Percentiles rank a stretch among this genome's conserved stretches.
Evolutionary conservation across 2,329 filamentous ascomycete genomes (phyloP).

Genomic region (Aspergillus sp.): DNA sequence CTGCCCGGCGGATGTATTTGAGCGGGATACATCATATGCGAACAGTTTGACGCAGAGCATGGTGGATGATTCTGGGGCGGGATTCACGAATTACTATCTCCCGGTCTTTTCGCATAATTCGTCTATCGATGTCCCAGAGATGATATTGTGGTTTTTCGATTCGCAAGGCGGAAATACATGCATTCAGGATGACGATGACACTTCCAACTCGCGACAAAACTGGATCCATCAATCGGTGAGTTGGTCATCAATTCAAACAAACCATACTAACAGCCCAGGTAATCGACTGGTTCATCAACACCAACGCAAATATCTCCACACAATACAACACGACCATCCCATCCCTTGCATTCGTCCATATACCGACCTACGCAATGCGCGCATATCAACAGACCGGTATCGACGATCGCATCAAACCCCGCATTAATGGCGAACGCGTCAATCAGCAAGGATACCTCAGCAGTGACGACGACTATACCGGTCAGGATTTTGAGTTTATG

Average conservation of each 20-base stretch:
- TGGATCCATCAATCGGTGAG: constrained; percentile 41
- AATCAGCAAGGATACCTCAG: constrained; percentile 17
- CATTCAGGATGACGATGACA: background rate
- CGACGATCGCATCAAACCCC: constrained; percentile 38
- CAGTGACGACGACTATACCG: constrained; percentile 25
- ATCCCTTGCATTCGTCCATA: constrained; percentile 53
- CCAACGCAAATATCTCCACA: constrained; percentile 22
- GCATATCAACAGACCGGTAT: constrained; percentile 42
- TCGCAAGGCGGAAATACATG: constrained; percentile 50
- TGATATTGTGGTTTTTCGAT: constrained; percentile 70
- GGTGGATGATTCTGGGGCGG: constrained; percentile 33
- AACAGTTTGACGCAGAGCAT: constrained; percentile 41
- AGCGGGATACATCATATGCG: constrained; percentile 32
- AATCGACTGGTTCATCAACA: constrained; percentile 42
- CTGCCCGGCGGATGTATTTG: constrained; percentile 41
- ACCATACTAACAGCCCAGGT: constrained; percentile 11
- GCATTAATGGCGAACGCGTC: constrained; percentile 45
- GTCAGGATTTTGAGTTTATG: constrained; percentile 60
- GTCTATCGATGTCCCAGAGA: constrained; percentile 27
- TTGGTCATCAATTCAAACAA: background rate
- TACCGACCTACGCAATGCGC: constrained; percentile 42
- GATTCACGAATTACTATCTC: constrained; percentile 53
- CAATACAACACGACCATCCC: constrained; percentile 37
- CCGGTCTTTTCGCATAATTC: constrained; percentile 46
- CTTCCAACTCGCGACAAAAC: constrained; percentile 29